phyloP scores from a whole-genome alignment of 257 asterid genomes.

The Solanum virginianum region DNA sequence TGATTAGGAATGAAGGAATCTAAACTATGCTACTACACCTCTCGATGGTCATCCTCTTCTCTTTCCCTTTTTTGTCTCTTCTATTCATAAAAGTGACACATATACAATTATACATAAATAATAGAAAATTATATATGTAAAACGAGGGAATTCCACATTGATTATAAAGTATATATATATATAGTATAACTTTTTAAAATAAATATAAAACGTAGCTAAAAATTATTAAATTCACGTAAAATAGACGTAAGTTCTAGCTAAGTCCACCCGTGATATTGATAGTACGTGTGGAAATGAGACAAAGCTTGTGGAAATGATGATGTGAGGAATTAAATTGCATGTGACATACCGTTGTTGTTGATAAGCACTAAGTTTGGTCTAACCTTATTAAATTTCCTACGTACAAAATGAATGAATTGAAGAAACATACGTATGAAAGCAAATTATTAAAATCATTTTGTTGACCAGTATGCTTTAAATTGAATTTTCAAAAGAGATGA shows the following conservation, averaged over 20 bases:
- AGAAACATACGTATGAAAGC: neutral
- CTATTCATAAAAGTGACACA: neutral
- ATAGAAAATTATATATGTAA: neutral
- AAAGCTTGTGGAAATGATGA: neutral
- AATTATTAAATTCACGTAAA: neutral
- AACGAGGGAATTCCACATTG: neutral
- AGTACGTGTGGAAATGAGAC: neutral
- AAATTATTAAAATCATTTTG: neutral
- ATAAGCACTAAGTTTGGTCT: neutral
- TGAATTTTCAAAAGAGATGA: neutral
- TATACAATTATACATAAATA: neutral
- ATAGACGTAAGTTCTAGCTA: rapidly evolving
- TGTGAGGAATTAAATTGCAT: neutral
- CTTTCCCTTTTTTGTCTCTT: neutral
- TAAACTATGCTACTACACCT: neutral
- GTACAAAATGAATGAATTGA: neutral
- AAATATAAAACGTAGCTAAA: neutral
- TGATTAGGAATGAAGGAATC: neutral
- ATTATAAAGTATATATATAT: neutral
- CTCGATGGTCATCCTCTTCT: neutral
- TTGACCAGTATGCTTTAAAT: neutral
- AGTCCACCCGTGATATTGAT: neutral
- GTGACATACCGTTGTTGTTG: neutral
- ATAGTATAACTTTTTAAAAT: neutral
- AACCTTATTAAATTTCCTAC: neutral